Evolutionary conservation across 306 rosid genomes (phyloP), one percentile per base, ranked within the genome.

Genomic region (Acacia melanoxylon): DNA sequence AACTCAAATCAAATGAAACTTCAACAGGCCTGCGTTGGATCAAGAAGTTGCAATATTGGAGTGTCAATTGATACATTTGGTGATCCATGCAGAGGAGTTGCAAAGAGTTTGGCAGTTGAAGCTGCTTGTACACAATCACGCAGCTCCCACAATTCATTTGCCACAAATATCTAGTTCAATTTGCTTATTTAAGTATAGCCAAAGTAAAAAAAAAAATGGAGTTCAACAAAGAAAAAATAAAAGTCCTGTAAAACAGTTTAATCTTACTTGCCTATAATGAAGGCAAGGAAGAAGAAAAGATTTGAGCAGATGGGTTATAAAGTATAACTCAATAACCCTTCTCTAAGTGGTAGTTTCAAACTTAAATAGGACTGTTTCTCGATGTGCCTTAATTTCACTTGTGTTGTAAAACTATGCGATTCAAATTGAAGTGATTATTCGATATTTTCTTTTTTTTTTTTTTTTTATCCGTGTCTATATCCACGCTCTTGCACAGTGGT

Each of bases 31-130:
- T 95, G 97, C 81, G 71, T 93, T 81, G 99, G 98, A 88, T 91
- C 91, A 40, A 93, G 85, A 42, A 86, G 89, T 74, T 95, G 99
- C 82, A 92, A 84, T 40, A 27, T 95, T 44, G 86, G 74, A 72
- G 92, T 91, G 56, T 92, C 99, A 16, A 75, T 59, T 16, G 52
- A 84, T 49, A 80, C 81, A 41, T 92, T 93, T 0, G 97, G 97
- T 44, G 86, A 93, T 86, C 98, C 98, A 1, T 95, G 98, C 74
- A 20, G 14, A 72, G 97, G 96, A 83, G 87, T 84, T 19, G 19
- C 86, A 27, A 95, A 93, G 84, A 92, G 97, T 83, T 87, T 93
- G 87, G 98, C 97, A 41, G 98, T 95, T 61, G 99, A 93, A 87
- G 99, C 91, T 78, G 82, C 90, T 40, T 95, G 99, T 87, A 78